Percentiles rank a stretch among this genome's conserved stretches.
phyloP scores from a whole-genome alignment of 1,284 basidiomycete genomes.

The Coriolopsis trogii region DNA sequence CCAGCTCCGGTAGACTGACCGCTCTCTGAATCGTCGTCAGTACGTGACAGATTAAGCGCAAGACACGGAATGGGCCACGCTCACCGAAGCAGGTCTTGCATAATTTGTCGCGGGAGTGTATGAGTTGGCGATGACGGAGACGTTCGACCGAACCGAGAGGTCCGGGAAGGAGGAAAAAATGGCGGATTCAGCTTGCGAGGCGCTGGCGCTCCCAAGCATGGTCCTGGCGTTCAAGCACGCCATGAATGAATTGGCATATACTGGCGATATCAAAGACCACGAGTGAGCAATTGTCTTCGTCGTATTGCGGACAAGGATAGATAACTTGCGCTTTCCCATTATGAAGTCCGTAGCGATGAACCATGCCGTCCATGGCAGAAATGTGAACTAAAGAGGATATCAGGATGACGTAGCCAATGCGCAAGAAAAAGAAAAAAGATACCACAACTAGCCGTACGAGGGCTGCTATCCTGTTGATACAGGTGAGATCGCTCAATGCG shows the following conservation, averaged over 20 bases:
- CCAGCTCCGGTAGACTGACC: conserved; percentile 19
- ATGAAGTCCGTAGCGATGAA: conserved; percentile 24
- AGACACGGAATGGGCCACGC: neutral
- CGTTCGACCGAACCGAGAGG: conserved; percentile 20
- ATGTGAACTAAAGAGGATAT: conserved; percentile 10
- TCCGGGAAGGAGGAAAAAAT: conserved; percentile 23
- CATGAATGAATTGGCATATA: conserved; percentile 25
- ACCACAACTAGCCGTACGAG: conserved; percentile 14
- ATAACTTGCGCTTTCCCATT: conserved; percentile 20
- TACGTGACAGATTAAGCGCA: neutral
- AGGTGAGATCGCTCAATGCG: neutral
- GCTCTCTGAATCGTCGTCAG: conserved; percentile 9
- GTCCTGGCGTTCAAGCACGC: conserved; percentile 22
- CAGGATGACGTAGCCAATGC: neutral
- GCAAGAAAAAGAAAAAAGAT: neutral
- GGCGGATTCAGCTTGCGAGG: conserved; percentile 16
- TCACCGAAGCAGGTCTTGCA: conserved; percentile 15
- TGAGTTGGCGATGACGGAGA: conserved; percentile 12
- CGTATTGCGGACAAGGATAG: accelerated
- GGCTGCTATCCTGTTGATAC: conserved; percentile 10
- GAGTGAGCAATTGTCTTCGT: neutral
- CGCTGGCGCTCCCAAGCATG: conserved; percentile 10
- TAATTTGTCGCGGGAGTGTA: conserved; percentile 8
- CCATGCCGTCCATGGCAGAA: conserved; percentile 24
- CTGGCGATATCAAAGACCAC: neutral